Percentiles rank a stretch among this genome's conserved stretches.
phyloP scores from a whole-genome alignment of 305 asterid species.

The Solanum hybrid region DNA sequence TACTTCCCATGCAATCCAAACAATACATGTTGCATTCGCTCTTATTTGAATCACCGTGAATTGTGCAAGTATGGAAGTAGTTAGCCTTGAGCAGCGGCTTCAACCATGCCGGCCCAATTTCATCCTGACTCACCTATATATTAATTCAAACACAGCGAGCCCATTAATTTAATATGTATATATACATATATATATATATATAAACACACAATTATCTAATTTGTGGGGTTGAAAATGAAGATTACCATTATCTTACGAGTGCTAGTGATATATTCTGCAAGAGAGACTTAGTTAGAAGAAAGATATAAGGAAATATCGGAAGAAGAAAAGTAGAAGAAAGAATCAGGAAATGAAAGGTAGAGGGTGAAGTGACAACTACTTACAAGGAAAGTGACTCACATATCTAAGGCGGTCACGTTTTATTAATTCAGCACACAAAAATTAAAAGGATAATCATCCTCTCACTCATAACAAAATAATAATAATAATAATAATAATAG shows the following conservation, averaged over 20 bases:
- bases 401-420: background rate
- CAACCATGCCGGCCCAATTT: conserved; percentile 59
- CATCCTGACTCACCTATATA: conserved; percentile 46
- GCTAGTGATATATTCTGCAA: background rate
- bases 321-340: background rate
- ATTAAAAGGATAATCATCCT: background rate
- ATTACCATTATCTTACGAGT: background rate
- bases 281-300: background rate
- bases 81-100: conserved; percentile 46
- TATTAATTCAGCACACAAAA: background rate
- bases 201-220: no score
- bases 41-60: conserved; percentile 41
- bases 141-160: background rate
- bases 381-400: background rate
- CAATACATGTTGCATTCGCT: conserved; percentile 69
- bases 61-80: conserved; percentile 39
- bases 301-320: background rate
- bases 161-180: background rate
- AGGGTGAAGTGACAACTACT: conserved; percentile 1
- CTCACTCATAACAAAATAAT: background rate
- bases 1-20: conserved; percentile 55
- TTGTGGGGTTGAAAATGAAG: background rate
- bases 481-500: no score
- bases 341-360: background rate
- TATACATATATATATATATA: no score